Evolutionary conservation across 1,284 basidiomycete species (phyloP), one percentile per base, ranked within the genome.

Genomic region (Rhodotorula sp.): DNA sequence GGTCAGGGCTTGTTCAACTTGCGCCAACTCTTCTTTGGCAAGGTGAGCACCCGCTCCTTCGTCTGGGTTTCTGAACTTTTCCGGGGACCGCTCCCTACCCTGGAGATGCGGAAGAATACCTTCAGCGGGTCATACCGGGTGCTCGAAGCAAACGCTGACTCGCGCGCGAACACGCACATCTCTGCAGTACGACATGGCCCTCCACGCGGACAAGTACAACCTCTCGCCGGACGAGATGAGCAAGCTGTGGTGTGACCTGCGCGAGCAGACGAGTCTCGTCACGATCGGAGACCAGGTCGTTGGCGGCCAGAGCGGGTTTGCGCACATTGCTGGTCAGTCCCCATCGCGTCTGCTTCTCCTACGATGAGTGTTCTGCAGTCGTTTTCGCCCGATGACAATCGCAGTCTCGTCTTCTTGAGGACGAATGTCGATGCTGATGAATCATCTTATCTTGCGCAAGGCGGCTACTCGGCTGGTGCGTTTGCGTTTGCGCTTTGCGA

Each of bases 1-100:
- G 91, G 91, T 72, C 86, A 91, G 58, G 91, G 91, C 2, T 80
- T 93, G 47, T 90, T 87, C 81, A 90, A 90, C 81, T 85, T 92
- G 23, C 87, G 90, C 43, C 90, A 92, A 79, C 83, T 92, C 18
- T 92, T 91, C 85, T 91, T 91, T 76, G 90, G 89, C 54, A 62
- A 62, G 39, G 39, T n/a, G 75, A 89, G 87, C 76, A 92, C 8
- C 39, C 39, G 10, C 39, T 43, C 39, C 39, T 34, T 8, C 34
- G 39, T 43, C 39, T 43, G 39, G 1, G 12, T 14, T 43, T 14
- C 39, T 43, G 39, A 14, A 14, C 39, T 43, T 43, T 10, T 43
- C 39, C 39, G 34, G 34, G 34, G 34, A 5, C 6, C 34, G 5
- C 34, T 34, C 34, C 6, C 6, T 34, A 5, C 8, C 34, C 34